Evolutionary conservation across 495 filamentous ascomycete species (phyloP).

Genomic region (Elasticomyces elasticus): DNA sequence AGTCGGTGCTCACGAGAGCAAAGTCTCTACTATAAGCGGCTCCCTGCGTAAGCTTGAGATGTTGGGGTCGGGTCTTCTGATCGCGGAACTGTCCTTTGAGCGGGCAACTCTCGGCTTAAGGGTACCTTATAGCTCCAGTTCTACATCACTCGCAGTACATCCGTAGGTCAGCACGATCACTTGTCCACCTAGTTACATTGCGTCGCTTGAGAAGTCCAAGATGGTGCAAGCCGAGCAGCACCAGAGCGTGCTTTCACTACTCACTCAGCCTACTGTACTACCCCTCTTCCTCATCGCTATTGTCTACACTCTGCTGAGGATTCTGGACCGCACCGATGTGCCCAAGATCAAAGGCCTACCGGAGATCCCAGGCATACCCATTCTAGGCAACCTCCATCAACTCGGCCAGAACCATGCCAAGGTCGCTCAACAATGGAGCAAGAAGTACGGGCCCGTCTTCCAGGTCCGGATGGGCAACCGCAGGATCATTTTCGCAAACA

Average conservation of each 20-base stretch:
- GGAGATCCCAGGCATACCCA: conserved; percentile 51
- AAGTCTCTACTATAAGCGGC: background rate
- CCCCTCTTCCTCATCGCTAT: conserved; percentile 22
- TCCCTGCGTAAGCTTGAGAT: background rate
- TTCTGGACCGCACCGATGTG: conserved; percentile 47
- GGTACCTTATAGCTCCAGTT: too few relatives aligned
- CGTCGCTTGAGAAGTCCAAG: background rate
- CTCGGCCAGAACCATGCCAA: conserved; percentile 48
- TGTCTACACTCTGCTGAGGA: conserved; percentile 43
- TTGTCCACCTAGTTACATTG: too few relatives aligned
- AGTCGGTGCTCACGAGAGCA: background rate
- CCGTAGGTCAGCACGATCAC: background rate
- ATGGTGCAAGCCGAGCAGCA: conserved; percentile 6
- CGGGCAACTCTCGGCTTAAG: background rate
- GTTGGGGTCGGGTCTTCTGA: too few relatives aligned
- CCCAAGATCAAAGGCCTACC: conserved; percentile 56
- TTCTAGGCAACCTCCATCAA: conserved; percentile 55
- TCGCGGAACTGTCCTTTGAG: background rate
- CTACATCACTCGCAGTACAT: background rate
- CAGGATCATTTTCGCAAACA: conserved; percentile 61
- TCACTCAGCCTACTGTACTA: conserved; percentile 12
- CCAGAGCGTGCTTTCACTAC: conserved; percentile 10
- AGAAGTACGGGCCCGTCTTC: conserved; percentile 57
- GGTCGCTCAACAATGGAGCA: conserved; percentile 44
- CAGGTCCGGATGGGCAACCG: conserved; percentile 58